A percentile compares a stretch with the other conserved stretches of the same genome.
phyloP scores from a whole-genome alignment of 306 rosid genomes.

The Lupinus albus region DNA sequence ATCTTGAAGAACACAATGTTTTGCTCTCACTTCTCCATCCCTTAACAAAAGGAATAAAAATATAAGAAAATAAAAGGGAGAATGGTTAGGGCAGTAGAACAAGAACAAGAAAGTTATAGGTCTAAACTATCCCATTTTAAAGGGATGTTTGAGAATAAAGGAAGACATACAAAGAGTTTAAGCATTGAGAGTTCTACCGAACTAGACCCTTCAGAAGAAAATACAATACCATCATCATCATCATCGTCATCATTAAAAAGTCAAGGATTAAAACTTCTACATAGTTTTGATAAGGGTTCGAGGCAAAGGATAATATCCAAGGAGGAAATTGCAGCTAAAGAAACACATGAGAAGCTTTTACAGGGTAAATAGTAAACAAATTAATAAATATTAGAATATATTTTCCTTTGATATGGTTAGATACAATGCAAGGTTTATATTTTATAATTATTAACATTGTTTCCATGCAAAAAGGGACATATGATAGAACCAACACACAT shows the following conservation, averaged over 20 bases:
- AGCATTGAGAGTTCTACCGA: slow-evolving; percentile 55
- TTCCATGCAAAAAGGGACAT: not conserved
- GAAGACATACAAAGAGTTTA: slow-evolving; percentile 67
- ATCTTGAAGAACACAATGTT: slow-evolving; percentile 44
- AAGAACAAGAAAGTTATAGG: slow-evolving; percentile 52
- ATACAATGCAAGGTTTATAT: not conserved
- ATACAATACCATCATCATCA: too few relatives aligned
- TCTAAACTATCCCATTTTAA: slow-evolving; percentile 54
- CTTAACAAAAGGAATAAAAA: slow-evolving; percentile 2
- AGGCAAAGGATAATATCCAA: slow-evolving; percentile 38
- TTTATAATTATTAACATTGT: not conserved
- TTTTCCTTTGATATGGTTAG: slow-evolving; percentile 8
- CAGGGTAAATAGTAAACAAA: slow-evolving; percentile 58
- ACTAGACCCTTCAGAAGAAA: slow-evolving; percentile 45
- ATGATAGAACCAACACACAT: not conserved
- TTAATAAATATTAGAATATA: not conserved
- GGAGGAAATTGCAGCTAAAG: slow-evolving; percentile 60
- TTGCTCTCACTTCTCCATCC: slow-evolving; percentile 47
- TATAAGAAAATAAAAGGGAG: too few relatives aligned
- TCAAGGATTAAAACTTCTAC: slow-evolving; percentile 45
- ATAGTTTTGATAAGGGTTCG: slow-evolving; percentile 37
- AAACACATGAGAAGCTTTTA: slow-evolving; percentile 53
- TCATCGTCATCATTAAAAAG: slow-evolving; percentile 43
- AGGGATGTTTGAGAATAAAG: slow-evolving; percentile 53
- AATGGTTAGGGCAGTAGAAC: slow-evolving; percentile 56